Evolutionary conservation across 2,329 filamentous ascomycete genomes (phyloP).

Genomic region (Remersonia thermophila): DNA sequence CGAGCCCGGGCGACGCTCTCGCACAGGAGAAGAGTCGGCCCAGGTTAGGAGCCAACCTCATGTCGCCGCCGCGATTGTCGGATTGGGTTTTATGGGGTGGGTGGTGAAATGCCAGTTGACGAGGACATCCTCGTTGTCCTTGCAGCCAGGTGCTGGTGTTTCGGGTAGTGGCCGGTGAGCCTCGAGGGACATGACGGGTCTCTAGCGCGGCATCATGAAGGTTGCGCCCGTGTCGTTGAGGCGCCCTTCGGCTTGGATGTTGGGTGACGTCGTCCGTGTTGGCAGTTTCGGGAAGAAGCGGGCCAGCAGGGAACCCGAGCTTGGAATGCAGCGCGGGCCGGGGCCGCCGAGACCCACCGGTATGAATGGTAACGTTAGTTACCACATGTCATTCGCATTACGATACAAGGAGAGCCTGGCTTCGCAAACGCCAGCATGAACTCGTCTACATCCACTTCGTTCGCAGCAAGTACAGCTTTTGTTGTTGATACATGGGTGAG

Average conservation of each 20-base stretch:
- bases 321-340: too few relatives aligned
- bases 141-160: neutral
- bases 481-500: too few relatives aligned
- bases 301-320: neutral
- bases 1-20: slow-evolving; percentile 6
- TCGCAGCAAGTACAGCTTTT: too few relatives aligned
- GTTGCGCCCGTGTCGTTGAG: too few relatives aligned
- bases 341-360: too few relatives aligned
- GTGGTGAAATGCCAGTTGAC: neutral
- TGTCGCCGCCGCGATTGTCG: slow-evolving; percentile 11
- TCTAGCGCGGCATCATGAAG: neutral
- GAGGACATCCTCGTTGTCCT: slow-evolving; percentile 10
- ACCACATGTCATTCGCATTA: too few relatives aligned
- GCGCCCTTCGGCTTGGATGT: too few relatives aligned
- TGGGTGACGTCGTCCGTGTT: too few relatives aligned
- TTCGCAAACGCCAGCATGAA: too few relatives aligned
- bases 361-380: too few relatives aligned
- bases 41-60: slow-evolving; percentile 13
- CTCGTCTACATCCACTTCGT: too few relatives aligned
- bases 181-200: slow-evolving; percentile 10
- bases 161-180: neutral
- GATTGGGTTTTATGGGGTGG: slow-evolving; percentile 2
- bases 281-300: slow-evolving; percentile 1
- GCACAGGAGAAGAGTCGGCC: slow-evolving; percentile 13
- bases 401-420: too few relatives aligned